These are phyloP conservation scores for slime mould (Dictyostelium discoideum) DNA, from an alignment of 78 protist species.

Conservation along the genomic window dicty_2.7 NC_007088.5:2439001-2439500, in stretches of 20 bases:
- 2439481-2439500: conserved; percentile 23
- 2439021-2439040: conserved; percentile 40
- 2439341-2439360: conserved; percentile 50
- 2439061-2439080: background rate
- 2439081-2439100: conserved; percentile 54
- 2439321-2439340: conserved; percentile 45
- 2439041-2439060: conserved; percentile 30
- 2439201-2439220: conserved; percentile 41
- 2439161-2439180: conserved; percentile 39
- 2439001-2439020: conserved; percentile 52
- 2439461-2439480: conserved; percentile 40
- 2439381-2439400: background rate
- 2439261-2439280: conserved; percentile 7
- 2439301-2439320: conserved; percentile 37
- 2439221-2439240: conserved; percentile 48
- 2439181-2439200: conserved; percentile 25
- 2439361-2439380: background rate
- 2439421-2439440: background rate
- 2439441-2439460: conserved; percentile 71
- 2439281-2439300: conserved; percentile 10
- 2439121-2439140: background rate
- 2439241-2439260: conserved; percentile 40
- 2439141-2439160: background rate
- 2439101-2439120: conserved; percentile 18
- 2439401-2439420: background rate